These are phyloP conservation scores for Leucosporidium scottii DNA, from an alignment of 768 basidiomycete genomes.

Conservation along the genomic window DNA sequence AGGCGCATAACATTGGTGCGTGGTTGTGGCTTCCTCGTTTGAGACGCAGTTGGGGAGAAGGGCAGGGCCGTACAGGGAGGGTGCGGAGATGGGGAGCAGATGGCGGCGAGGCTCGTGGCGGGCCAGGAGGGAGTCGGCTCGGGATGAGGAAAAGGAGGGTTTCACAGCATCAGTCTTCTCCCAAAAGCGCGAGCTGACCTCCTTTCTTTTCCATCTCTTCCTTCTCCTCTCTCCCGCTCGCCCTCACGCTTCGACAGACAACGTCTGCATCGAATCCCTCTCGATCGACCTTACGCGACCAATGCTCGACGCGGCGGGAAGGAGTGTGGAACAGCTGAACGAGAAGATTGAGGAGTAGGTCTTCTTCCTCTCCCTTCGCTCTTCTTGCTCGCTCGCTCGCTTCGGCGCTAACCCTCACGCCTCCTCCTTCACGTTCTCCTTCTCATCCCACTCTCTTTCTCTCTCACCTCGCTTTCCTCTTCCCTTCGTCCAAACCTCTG, in stretches of 20 bases:
- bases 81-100: too few species aligned
- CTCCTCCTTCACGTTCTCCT: not conserved
- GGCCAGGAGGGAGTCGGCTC: too few species aligned
- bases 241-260: conserved; percentile 56
- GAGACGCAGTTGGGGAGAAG: too few species aligned
- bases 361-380: not conserved
- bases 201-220: not conserved
- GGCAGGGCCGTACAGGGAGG: not conserved
- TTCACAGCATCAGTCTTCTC: too few species aligned
- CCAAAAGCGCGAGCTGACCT: too few species aligned
- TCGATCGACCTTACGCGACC: conserved; percentile 95
- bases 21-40: conserved; percentile 9
- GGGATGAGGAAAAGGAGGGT: too few species aligned
- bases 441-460: too few species aligned
- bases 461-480: too few species aligned
- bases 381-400: not conserved
- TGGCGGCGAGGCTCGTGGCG: too few species aligned
- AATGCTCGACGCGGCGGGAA: conserved; percentile 88
- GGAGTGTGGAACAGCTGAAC: conserved; percentile 75
- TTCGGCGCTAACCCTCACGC: too few species aligned
- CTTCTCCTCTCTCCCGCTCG: not conserved
- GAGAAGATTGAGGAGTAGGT: conserved; percentile 92
- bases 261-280: conserved; percentile 96
- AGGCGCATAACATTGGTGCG: conserved; percentile 96
- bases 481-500: too few species aligned